A percentile compares a stretch with the other conserved stretches of the same genome.
These are phyloP conservation scores for Aurinia saxatilis DNA, from an alignment of 345 rosid species.

Conservation along the genomic window DNA sequence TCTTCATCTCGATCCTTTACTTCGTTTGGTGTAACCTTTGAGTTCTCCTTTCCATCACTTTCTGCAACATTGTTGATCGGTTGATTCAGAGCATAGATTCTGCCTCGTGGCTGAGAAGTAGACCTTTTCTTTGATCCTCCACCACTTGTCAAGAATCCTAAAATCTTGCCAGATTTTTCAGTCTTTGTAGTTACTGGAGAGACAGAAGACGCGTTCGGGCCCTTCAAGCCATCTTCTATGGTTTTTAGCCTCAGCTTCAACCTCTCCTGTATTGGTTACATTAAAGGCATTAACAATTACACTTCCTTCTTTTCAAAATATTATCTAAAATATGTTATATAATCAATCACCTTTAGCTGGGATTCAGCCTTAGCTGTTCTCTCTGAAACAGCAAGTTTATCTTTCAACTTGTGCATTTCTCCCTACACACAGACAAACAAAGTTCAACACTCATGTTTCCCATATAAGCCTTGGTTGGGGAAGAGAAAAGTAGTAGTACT, in stretches of 20 bases:
- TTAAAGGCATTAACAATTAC: not conserved
- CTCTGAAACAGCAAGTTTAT: slow-evolving; percentile 64
- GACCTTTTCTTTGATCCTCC: slow-evolving; percentile 64
- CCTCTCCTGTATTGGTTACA: slow-evolving; percentile 55
- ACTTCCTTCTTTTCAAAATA: not conserved
- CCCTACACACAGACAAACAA: slow-evolving; percentile 40
- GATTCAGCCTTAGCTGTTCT: slow-evolving; percentile 92
- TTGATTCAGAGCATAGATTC: slow-evolving; percentile 41
- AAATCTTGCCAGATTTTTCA: slow-evolving; percentile 51
- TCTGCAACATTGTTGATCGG: slow-evolving; percentile 38
- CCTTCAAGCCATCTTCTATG: slow-evolving; percentile 66
- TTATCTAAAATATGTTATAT: not conserved
- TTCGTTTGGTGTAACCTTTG: slow-evolving; percentile 32
- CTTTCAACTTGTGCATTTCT: slow-evolving; percentile 81
- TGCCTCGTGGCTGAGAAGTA: slow-evolving; percentile 54
- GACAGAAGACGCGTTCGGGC: slow-evolving; percentile 26
- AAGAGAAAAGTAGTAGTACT: slow-evolving; percentile 33
- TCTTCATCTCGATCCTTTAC: slow-evolving; percentile 13
- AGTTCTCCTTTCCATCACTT: slow-evolving; percentile 56
- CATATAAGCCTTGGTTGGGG: not conserved
- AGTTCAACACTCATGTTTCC: not conserved
- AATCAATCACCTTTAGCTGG: slow-evolving; percentile 60
- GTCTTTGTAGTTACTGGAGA: slow-evolving; percentile 34
- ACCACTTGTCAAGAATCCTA: slow-evolving; percentile 60
- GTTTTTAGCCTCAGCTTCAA: slow-evolving; percentile 67